Base-by-base conservation (phyloP, 768 basidiomycete genomes). In the Saitozyma podzolica region DNA sequence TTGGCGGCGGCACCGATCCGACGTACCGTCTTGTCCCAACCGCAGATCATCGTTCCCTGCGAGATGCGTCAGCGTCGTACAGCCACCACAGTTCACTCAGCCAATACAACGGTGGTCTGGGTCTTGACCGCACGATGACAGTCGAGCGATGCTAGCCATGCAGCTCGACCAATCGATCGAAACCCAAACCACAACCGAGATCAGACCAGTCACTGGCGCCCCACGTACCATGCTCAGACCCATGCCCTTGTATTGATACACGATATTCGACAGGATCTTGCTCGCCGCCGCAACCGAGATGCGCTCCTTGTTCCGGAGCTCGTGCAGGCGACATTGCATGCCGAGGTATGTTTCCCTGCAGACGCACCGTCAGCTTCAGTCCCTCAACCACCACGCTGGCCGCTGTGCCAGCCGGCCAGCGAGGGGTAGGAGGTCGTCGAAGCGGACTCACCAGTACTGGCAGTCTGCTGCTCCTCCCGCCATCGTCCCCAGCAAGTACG, bases 281-380 rank as follows among this genome's bases (percentile, higher is more conserved):
- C 90, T 92, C 9, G 96, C 96, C 43, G 96, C 96, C n/a, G 96
- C 96, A 19, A 99, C 96, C 5, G 93, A 95, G 75, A 99, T 99
- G 51, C 95, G 88, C 82, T 99, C 96, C 67, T 82, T 82, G 81
- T 99, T 97, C 66, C 96, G 85, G 45, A 99, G 86, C 80, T 99
- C 96, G 80, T 98, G 92, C 61, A 99, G 83, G 56, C 96, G 88
- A 80, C 95, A 98, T 74, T 97, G 93, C 75, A 96, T 92, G 54
- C 96, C 96, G 69, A 99, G 88, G 80, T 97, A 99, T 17, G 96
- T 99, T 80, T 99, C 96, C 96, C 95, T 97, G 82, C 29, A 29
- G 29, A 29, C 29, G 29, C 29, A 29, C 29, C 29, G 29, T 29
- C 29, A 29, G 86, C 92, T 39, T 16, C 11, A 19, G 6, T 51